phyloP scores from a whole-genome alignment of 306 rosid genomes.

The Ormosia semicastrata region DNA sequence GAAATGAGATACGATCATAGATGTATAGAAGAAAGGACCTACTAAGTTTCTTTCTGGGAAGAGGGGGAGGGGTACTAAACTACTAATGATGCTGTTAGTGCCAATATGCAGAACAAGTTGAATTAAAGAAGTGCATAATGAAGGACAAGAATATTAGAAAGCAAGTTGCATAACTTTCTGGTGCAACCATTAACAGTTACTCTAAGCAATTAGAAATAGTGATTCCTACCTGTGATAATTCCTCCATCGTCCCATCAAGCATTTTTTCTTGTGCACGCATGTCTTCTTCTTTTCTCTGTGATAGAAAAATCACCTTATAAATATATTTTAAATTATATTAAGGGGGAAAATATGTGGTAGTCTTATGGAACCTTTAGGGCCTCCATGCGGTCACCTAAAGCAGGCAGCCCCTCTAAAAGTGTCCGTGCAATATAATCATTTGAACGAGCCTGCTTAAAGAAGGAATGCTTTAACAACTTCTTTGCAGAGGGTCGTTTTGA shows the following conservation, averaged over 20 bases:
- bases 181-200: neutral
- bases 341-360: neutral
- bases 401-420: constrained; percentile 80
- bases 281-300: constrained; percentile 85
- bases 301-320: neutral
- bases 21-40: neutral
- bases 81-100: neutral
- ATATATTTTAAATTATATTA: constrained; percentile 3
- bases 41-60: neutral
- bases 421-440: constrained; percentile 67
- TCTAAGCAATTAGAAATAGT: constrained; percentile 7
- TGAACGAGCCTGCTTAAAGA: constrained; percentile 90
- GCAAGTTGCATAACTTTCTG: neutral
- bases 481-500: constrained; percentile 81
- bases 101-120: neutral
- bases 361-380: constrained; percentile 69
- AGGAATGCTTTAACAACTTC: constrained; percentile 75
- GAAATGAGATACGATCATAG: too few species aligned
- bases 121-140: neutral
- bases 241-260: constrained; percentile 87
- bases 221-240: constrained; percentile 77
- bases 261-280: constrained; percentile 89
- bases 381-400: constrained; percentile 85
- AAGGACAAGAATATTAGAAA: neutral
- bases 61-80: neutral